These are phyloP conservation scores for Gracilaria domingensis DNA, from an alignment of 23 red algal species.

Conservation along the genomic window DNA sequence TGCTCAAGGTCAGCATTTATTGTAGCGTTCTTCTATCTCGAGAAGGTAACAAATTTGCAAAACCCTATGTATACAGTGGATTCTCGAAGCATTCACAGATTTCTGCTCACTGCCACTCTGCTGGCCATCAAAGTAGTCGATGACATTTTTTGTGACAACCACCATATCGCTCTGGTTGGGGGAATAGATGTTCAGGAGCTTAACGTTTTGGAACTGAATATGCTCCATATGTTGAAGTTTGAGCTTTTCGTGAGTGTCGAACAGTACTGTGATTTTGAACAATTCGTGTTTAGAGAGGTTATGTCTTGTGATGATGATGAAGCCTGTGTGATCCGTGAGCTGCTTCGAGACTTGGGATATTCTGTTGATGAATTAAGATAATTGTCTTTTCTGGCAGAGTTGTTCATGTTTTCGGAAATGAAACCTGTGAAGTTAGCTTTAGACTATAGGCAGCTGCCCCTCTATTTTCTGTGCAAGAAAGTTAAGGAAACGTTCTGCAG, in stretches of 20 bases:
- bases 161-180: slow-evolving; percentile 82
- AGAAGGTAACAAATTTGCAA: slow-evolving; percentile 6
- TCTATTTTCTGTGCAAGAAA: too few relatives aligned
- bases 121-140: slow-evolving; percentile 84
- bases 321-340: slow-evolving; percentile 20
- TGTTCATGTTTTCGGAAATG: too few relatives aligned
- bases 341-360: slow-evolving; percentile 52
- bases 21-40: slow-evolving; percentile 50
- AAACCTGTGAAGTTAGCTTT: too few relatives aligned
- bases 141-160: slow-evolving; percentile 85
- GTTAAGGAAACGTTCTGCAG: too few relatives aligned
- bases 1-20: slow-evolving; percentile 70
- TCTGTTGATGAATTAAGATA: neutral
- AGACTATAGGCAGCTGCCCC: too few relatives aligned
- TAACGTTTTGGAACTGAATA: slow-evolving; percentile 78
- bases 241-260: slow-evolving; percentile 54
- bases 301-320: neutral
- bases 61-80: slow-evolving; percentile 3
- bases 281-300: neutral
- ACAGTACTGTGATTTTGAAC: slow-evolving; percentile 50
- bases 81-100: slow-evolving; percentile 84
- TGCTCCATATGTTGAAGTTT: slow-evolving; percentile 63
- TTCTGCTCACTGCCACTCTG: slow-evolving; percentile 82
- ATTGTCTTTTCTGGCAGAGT: too few relatives aligned
- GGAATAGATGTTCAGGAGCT: slow-evolving; percentile 71